Evolutionary conservation across 31 red algal species (phyloP).

Genomic region (Odonthalia washingtoniensis): DNA sequence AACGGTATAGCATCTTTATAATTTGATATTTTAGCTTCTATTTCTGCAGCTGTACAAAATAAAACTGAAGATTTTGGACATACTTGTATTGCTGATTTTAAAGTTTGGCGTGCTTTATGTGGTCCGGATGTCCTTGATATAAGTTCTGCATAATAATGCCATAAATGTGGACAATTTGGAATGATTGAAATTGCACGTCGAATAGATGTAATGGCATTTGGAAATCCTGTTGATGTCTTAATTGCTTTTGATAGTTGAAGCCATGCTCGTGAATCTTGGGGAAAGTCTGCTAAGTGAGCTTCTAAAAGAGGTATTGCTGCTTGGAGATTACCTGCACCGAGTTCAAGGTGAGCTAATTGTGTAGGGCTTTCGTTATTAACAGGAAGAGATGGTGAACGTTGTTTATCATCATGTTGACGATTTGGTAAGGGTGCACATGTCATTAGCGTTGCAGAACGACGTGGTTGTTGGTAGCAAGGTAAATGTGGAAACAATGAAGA

Average conservation of each 20-base stretch:
- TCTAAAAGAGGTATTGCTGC: constrained; percentile 38
- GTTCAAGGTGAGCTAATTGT: constrained; percentile 46
- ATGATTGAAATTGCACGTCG: constrained; percentile 26
- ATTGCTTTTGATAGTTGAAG: constrained; percentile 24
- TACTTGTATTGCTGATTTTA: constrained; percentile 27
- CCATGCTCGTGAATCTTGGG: constrained; percentile 44
- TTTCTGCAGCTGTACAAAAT: constrained; percentile 33
- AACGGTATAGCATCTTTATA: constrained; percentile 40
- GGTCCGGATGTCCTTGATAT: constrained; percentile 6
- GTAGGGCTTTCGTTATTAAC: background rate
- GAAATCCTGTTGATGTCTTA: background rate
- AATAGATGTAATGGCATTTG: constrained; percentile 21
- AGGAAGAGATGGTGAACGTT: constrained; percentile 11
- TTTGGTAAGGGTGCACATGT: constrained; percentile 40
- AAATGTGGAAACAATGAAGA: too few relatives aligned
- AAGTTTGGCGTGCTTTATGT: constrained; percentile 31
- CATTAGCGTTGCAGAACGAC: constrained; percentile 23
- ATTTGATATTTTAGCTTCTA: constrained; percentile 49
- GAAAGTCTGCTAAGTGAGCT: constrained; percentile 26
- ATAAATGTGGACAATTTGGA: constrained; percentile 40
- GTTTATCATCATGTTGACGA: constrained; percentile 31
- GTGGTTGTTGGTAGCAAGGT: background rate
- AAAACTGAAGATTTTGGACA: constrained; percentile 39
- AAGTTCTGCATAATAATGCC: constrained; percentile 50
- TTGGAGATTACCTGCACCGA: constrained; percentile 40